phyloP scores from a whole-genome alignment of 2,329 filamentous ascomycete species.

The Monilinia polystroma region DNA sequence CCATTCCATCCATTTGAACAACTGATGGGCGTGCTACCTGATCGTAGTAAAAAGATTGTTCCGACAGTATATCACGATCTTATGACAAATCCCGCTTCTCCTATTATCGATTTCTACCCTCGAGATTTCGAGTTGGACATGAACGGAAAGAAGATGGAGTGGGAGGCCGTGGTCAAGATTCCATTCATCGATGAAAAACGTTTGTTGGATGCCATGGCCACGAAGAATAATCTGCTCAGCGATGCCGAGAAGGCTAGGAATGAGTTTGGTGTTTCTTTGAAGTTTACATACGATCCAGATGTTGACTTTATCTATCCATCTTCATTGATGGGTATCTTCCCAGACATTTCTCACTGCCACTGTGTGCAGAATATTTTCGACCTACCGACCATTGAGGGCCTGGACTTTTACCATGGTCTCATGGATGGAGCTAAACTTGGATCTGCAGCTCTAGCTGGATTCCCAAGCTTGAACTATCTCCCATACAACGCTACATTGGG shows the following conservation, averaged over 20 bases:
- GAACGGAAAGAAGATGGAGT: constrained; percentile 99
- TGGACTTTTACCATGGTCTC: constrained; percentile 81
- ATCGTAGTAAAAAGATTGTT: constrained; percentile 96
- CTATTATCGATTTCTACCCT: constrained; percentile 97
- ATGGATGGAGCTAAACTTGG: constrained; percentile 83
- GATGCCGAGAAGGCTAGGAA: constrained; percentile 80
- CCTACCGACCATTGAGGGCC: constrained; percentile 83
- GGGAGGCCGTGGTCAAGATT: constrained; percentile 98
- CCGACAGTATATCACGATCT: constrained; percentile 82
- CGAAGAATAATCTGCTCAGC: constrained; percentile 75
- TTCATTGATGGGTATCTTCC: constrained; percentile 84
- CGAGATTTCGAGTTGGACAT: constrained; percentile 96
- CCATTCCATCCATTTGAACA: constrained; percentile 95
- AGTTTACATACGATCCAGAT: constrained; percentile 82
- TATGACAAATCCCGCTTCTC: constrained; percentile 87
- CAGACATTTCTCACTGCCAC: constrained; percentile 79
- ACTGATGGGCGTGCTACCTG: constrained; percentile 95
- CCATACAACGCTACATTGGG: constrained; percentile 78
- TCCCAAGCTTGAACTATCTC: constrained; percentile 84
- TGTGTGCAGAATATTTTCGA: constrained; percentile 98
- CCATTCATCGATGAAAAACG: constrained; percentile 95
- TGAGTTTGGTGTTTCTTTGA: constrained; percentile 85
- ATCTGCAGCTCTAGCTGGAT: constrained; percentile 81
- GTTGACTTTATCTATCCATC: constrained; percentile 83
- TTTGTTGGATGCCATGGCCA: constrained; percentile 79